A percentile compares a stretch with the other conserved stretches of the same genome.
These are phyloP conservation scores for Sporothrix brasiliensis DNA, from an alignment of 2,329 filamentous ascomycete genomes.

Conservation along the genomic window DNA sequence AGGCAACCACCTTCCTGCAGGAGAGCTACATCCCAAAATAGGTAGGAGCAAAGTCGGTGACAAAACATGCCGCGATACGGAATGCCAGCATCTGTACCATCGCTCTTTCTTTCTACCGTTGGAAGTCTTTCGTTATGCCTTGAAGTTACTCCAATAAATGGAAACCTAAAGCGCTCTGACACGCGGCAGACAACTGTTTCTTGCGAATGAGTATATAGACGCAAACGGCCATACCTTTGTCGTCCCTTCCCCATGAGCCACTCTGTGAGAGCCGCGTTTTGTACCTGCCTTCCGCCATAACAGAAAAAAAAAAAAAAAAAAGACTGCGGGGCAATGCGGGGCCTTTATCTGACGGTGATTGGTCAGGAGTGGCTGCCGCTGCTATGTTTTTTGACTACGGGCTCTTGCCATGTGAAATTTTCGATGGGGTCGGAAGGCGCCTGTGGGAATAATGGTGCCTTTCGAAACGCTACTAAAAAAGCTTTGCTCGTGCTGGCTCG, in stretches of 20 bases:
- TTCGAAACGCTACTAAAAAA: conserved; percentile 26
- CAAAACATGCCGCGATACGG: not conserved
- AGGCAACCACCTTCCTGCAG: not conserved
- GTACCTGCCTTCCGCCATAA: not conserved
- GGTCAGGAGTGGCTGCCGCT: not conserved
- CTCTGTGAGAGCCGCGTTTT: conserved; percentile 5
- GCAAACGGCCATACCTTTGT: not conserved
- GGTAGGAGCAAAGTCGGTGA: conserved; percentile 19
- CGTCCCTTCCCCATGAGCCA: conserved; percentile 1
- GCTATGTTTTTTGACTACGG: not conserved
- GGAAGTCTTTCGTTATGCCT: not conserved
- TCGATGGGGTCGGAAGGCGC: not conserved
- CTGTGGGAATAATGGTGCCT: not conserved
- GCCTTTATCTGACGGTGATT: not conserved
- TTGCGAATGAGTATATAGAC: not conserved
- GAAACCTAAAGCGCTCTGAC: not conserved
- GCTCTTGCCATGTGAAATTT: conserved; percentile 30
- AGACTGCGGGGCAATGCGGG: conserved; percentile 33
- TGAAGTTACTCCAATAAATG: not conserved
- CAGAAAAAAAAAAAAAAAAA: not conserved
- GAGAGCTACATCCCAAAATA: not conserved
- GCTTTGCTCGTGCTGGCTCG: not conserved
- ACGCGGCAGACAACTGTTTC: not conserved
- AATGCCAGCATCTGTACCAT: not conserved
- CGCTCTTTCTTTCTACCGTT: not conserved